phyloP scores from a whole-genome alignment of 169 alveolate genomes.

The Plasmodium gonderi region DNA sequence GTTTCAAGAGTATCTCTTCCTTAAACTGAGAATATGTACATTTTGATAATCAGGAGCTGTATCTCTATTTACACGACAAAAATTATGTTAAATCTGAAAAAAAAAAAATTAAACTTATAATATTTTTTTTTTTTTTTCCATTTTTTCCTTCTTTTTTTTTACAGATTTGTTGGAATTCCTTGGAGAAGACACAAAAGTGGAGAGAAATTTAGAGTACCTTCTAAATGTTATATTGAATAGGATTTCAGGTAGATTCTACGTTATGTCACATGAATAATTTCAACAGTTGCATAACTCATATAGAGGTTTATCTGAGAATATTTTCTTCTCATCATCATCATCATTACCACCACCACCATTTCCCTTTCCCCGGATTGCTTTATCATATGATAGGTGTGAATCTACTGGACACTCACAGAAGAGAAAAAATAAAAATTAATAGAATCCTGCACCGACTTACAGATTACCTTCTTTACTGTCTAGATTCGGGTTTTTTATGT shows the following conservation, averaged over 20 bases:
- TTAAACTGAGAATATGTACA: no score
- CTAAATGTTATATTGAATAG: constrained; percentile 19
- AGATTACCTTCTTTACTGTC: constrained; percentile 29
- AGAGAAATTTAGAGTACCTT: constrained; percentile 35
- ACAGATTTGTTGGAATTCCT: constrained; percentile 47
- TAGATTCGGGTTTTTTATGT: constrained; percentile 52
- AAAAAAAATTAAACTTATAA: neutral
- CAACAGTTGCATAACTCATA: no score
- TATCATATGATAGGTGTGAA: constrained; percentile 16
- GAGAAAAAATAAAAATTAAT: constrained; percentile 39
- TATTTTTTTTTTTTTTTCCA: neutral
- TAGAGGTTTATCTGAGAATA: no score
- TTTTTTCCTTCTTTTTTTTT: neutral
- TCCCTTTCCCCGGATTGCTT: neutral
- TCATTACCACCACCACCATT: neutral
- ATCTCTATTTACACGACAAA: no score
- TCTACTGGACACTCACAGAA: constrained; percentile 44
- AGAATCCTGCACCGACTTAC: constrained; percentile 44
- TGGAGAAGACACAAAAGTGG: constrained; percentile 58
- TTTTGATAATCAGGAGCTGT: no score
- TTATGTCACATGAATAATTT: no score
- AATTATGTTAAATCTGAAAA: no score
- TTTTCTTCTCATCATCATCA: no score
- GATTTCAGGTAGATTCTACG: constrained; percentile 22
- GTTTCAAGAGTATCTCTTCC: no score